phyloP scores from a whole-genome alignment of 768 basidiomycete species.

The Suillus brevipes region DNA sequence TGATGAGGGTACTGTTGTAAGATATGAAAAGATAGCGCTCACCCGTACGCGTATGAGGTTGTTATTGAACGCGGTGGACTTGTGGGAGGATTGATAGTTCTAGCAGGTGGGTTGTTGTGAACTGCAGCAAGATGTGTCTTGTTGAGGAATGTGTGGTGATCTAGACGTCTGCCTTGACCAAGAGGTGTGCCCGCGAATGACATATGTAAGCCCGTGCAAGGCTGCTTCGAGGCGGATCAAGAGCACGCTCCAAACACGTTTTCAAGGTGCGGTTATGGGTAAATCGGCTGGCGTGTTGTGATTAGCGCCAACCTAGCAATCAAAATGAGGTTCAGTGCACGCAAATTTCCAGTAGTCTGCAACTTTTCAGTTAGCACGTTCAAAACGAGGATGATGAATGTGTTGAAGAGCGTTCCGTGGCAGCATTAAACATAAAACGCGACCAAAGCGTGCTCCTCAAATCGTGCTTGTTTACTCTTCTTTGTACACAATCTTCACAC shows the following conservation, averaged over 20 bases:
- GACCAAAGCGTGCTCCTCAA: slow-evolving; percentile 10
- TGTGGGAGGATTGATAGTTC: slow-evolving; percentile 30
- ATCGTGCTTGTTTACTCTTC: slow-evolving; percentile 26
- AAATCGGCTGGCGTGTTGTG: background rate
- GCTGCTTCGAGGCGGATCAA: slow-evolving; percentile 6
- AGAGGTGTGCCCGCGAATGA: slow-evolving; percentile 84
- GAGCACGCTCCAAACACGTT: slow-evolving; percentile 18
- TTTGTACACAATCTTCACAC: slow-evolving; percentile 17
- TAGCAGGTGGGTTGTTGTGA: slow-evolving; percentile 28
- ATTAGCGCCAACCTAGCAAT: background rate
- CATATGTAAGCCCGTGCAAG: slow-evolving; percentile 49
- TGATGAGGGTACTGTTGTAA: slow-evolving; percentile 19
- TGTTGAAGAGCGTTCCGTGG: slow-evolving; percentile 9
- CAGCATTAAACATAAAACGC: slow-evolving; percentile 15
- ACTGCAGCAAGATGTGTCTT: slow-evolving; percentile 43
- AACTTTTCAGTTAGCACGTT: background rate
- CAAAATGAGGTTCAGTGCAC: background rate
- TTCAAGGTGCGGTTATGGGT: slow-evolving; percentile 9
- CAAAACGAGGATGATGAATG: background rate
- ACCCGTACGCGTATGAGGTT: slow-evolving; percentile 75
- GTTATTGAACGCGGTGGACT: slow-evolving; percentile 46
- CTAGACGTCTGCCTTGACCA: slow-evolving; percentile 84
- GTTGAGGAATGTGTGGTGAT: slow-evolving; percentile 76
- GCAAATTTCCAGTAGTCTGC: background rate
- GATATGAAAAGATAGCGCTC: slow-evolving; percentile 24